These are phyloP conservation scores for Stropharia rugosoannulata DNA, from an alignment of 768 basidiomycete species.

Conservation along the genomic window DNA sequence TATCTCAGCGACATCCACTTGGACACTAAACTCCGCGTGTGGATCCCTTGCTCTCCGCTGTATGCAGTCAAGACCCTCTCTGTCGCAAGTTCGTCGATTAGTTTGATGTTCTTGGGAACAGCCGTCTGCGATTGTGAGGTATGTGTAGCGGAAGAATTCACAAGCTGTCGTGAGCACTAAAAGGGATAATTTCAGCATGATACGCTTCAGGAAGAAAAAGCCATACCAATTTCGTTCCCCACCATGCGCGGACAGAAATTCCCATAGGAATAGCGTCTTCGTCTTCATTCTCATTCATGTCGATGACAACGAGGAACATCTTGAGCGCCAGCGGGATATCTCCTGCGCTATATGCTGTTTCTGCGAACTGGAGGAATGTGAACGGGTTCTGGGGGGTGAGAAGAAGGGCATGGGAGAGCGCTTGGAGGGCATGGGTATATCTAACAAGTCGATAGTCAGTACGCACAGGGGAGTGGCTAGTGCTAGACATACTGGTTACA, in stretches of 20 bases:
- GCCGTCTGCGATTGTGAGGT: slow-evolving; percentile 58
- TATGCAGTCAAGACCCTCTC: slow-evolving; percentile 69
- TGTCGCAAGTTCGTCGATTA: slow-evolving; percentile 71
- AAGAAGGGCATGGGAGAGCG: slow-evolving; percentile 78
- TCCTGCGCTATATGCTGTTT: slow-evolving; percentile 80
- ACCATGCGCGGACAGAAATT: slow-evolving; percentile 75
- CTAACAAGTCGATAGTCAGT: slow-evolving; percentile 34
- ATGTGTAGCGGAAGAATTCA: slow-evolving; percentile 36
- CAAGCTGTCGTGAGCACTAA: slow-evolving; percentile 62
- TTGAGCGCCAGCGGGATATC: slow-evolving; percentile 78
- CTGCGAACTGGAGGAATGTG: slow-evolving; percentile 80
- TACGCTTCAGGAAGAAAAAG: background rate
- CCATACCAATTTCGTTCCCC: slow-evolving; percentile 75
- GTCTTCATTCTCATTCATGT: slow-evolving; percentile 70
- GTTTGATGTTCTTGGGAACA: slow-evolving; percentile 52
- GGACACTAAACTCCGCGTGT: slow-evolving; percentile 42
- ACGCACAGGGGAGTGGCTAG: background rate
- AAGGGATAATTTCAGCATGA: background rate
- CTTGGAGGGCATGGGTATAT: slow-evolving; percentile 69
- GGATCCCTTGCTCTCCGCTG: slow-evolving; percentile 42
- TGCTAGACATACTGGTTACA: slow-evolving; percentile 63
- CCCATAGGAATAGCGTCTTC: slow-evolving; percentile 45
- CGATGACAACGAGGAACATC: slow-evolving; percentile 74
- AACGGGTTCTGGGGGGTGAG: slow-evolving; percentile 87
- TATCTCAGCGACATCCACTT: slow-evolving; percentile 38